Base-by-base conservation (phyloP, 148 eudicot genomes). In the Chenopodium berlandieri region DNA sequence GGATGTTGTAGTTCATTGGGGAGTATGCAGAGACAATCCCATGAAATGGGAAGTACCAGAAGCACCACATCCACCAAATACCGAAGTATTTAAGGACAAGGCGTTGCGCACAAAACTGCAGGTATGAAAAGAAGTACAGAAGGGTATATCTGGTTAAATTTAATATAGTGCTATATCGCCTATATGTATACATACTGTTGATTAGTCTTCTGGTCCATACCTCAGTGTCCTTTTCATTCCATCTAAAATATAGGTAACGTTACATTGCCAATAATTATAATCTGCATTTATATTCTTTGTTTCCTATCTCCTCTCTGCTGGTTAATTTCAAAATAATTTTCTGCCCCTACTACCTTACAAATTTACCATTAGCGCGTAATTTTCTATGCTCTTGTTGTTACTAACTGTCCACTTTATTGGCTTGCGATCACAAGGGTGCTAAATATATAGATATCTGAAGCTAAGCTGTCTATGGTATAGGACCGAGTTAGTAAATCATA, bases 1-100 rank as follows among this genome's bases (percentile, higher is more conserved):
- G 82, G 91, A 91, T 84, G 90, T 92, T 77, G 75, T 94, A 56
- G 83, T 91, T 79, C 99, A 97, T 84, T 97, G 98, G 99, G 99
- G 98, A 76, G 87, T 94, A 50, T 91, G 91, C 83, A 90, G 83
- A 56, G 89, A 89, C 76, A 86, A 87, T 71, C 73, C 66, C 30
- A 90, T 87, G 73, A 85, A 71, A 34, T 97, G 99, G 99, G 91
- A 89, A 87, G 80, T 94, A 78, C 99, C 99, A 60, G 83, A 79
- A 44, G 86, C 83, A 64, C 93, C 98, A 32, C 90, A 86, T 90
- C 98, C 98, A 82, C 88, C 89, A 82, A 85, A 91, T 77, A 94
- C 98, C 54, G 83, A 83, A 84, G 81, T 79, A 32, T 92, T 91
- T 85, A 94, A 94, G 90, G 92, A 90, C 47, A 94, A 92, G 83